Percentiles rank a stretch among this genome's conserved stretches.
These are phyloP conservation scores for Psilocybe mexicana DNA, from an alignment of 1,284 basidiomycete genomes.

Conservation along the genomic window DNA sequence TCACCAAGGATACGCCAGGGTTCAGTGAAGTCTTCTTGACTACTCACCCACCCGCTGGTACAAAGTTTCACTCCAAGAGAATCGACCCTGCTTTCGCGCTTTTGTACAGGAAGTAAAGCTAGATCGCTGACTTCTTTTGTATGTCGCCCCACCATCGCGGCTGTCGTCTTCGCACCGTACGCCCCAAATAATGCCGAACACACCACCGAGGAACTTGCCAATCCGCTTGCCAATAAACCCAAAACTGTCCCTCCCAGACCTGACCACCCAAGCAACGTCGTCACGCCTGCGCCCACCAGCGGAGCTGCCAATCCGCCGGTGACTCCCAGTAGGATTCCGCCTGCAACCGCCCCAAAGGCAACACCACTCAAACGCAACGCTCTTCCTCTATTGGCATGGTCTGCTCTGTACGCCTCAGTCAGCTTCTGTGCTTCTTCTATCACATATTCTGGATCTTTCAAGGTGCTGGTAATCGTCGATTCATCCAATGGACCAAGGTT, in stretches of 20 bases:
- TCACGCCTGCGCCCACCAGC: conserved; percentile 55
- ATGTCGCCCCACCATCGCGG: conserved; percentile 50
- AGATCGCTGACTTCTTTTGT: conserved; percentile 57
- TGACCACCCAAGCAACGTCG: conserved; percentile 48
- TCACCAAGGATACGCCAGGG: conserved; percentile 51
- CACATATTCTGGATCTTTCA: conserved; percentile 51
- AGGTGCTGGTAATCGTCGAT: conserved; percentile 41
- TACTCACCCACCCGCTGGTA: conserved; percentile 55
- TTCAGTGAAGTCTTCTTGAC: conserved; percentile 45
- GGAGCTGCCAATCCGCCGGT: conserved; percentile 60
- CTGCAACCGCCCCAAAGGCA: conserved; percentile 54
- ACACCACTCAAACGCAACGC: conserved; percentile 49
- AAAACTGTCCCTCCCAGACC: conserved; percentile 57
- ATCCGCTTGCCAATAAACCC: conserved; percentile 52
- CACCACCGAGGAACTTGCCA: conserved; percentile 57
- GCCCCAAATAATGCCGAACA: conserved; percentile 60
- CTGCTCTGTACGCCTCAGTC: conserved; percentile 39
- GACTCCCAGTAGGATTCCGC: conserved; percentile 56
- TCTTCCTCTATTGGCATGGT: conserved; percentile 45
- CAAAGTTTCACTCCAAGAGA: conserved; percentile 56
- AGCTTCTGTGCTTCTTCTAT: conserved; percentile 47
- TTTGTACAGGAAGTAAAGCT: conserved; percentile 47
- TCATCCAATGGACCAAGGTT: conserved; percentile 46
- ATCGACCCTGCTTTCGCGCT: conserved; percentile 34
- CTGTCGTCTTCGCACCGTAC: conserved; percentile 53